Conservation (phyloP, 805 yeast species). For the Candida suzukii region DNA sequence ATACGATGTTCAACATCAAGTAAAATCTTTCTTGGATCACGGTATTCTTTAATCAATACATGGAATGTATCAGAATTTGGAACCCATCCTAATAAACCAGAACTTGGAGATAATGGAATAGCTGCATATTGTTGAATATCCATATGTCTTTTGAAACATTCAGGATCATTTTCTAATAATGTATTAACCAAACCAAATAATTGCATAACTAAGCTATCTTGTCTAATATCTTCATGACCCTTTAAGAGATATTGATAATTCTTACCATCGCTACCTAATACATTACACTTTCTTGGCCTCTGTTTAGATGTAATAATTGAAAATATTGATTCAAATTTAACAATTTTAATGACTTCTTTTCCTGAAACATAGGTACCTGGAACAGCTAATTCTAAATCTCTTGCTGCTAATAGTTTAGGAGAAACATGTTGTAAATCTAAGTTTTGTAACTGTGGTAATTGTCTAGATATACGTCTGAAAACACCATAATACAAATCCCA, state of each 20-base stretch:
- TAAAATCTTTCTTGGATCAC: conserved; percentile 85
- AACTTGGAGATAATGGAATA: conserved; percentile 91
- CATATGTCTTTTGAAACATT: conserved; percentile 91
- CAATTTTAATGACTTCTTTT: conserved; percentile 65
- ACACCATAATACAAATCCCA: conserved; percentile 97
- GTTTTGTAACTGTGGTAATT: conserved; percentile 78
- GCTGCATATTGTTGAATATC: conserved; percentile 91
- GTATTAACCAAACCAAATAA: conserved; percentile 93
- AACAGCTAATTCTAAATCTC: conserved; percentile 76
- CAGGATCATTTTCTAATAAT: conserved; percentile 80
- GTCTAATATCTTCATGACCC: conserved; percentile 98
- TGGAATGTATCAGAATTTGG: conserved; percentile 97
- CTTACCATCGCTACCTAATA: conserved; percentile 87
- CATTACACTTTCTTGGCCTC: conserved; percentile 79
- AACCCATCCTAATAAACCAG: conserved; percentile 97
- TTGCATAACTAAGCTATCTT: conserved; percentile 97
- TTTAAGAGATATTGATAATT: conserved; percentile 77
- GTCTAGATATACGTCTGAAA: conserved; percentile 84
- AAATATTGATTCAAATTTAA: conserved; percentile 73
- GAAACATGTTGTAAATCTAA: conserved; percentile 91
- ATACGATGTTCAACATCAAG: conserved; percentile 91
- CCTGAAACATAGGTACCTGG: conserved; percentile 93
- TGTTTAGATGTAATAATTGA: conserved; percentile 92
- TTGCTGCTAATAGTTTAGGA: conserved; percentile 75
- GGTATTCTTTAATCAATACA: conserved; percentile 81